Evolutionary conservation across 2,329 filamentous ascomycete genomes (phyloP), one percentile per base, ranked within the genome.

Genomic region (Lanzia echinophila): DNA sequence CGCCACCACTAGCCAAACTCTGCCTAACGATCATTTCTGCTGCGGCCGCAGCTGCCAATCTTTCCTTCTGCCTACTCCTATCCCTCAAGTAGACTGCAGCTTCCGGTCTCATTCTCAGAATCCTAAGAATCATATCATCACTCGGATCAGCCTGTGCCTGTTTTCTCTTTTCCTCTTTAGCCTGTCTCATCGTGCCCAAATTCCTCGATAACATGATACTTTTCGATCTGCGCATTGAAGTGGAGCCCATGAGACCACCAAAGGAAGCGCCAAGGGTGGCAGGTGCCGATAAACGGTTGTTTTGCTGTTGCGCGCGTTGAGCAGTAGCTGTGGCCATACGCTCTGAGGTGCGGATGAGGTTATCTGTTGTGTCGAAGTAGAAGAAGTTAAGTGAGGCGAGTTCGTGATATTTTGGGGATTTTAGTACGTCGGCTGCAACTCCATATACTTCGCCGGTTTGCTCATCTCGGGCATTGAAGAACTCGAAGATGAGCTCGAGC

Each of bases 331-430:
- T 86, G 3, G 91, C 92, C 88, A 99, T 99, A 53, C 89, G 83
- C 71, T 99, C 94, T 2, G 90, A 96, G n/a, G 90, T 95, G 48
- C 92, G 87, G 63, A 97, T 90, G 12, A 99, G 79, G 63, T 88
- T 91, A 57, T 95, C 88, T 1, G 90, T 95, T 32, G 87, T 81
- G 65, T 97, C 91, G 67, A 94, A 95, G 75, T 99, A 99, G 77
- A 97, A 99, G 78, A 97, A 99, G 74, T 96, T 95, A 59, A 99
- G 81, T 58, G 90, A 92, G 61, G 94, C 89, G 51, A 99, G 82
- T 70, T 99, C 94, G 75, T 96, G 91, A 76, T 96, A 99, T 79
- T 99, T 99, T 67, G 92, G 89, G 61, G 90, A 95, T 72, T 95
- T 96, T 67, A 99, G 80, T 32, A 96, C 85, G 69, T 96, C 91